Conservation (phyloP, 106 monocot species). For the Dendrobium officinale region DNA sequence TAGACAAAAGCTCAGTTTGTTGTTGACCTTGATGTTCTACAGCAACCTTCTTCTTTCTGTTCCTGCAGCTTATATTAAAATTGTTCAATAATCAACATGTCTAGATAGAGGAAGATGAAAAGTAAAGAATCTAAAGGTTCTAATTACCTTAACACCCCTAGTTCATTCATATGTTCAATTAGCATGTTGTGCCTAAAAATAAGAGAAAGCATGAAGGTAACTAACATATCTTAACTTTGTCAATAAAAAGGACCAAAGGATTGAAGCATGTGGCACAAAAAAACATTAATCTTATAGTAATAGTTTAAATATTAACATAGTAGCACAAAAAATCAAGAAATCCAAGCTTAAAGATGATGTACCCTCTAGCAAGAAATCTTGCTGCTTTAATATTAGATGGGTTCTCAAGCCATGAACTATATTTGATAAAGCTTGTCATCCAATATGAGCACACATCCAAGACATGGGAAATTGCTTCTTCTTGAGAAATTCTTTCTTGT, state of each 20-base stretch:
- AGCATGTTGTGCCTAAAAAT: conserved; percentile 66
- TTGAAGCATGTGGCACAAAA: background rate
- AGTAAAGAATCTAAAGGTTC: background rate
- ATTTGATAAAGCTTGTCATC: conserved; percentile 94
- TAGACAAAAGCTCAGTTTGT: conserved; percentile 7
- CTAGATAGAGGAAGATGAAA: background rate
- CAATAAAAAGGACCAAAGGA: background rate
- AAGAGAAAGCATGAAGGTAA: conserved; percentile 7
- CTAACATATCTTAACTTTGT: background rate
- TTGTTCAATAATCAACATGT: conserved; percentile 2
- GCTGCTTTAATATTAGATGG: conserved; percentile 95
- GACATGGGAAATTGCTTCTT: conserved; percentile 48
- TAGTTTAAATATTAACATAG: background rate
- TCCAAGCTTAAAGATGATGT: conserved; percentile 13
- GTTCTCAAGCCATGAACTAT: conserved; percentile 83
- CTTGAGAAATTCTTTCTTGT: conserved; percentile 27
- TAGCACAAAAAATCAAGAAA: conserved; percentile 1
- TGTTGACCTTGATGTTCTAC: conserved; percentile 13
- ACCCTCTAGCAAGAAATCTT: conserved; percentile 88
- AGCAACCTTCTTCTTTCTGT: conserved; percentile 17
- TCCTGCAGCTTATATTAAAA: conserved; percentile 21
- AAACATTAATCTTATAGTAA: background rate
- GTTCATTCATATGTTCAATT: conserved; percentile 50
- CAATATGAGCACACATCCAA: conserved; percentile 88
- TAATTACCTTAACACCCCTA: conserved; percentile 49